Evolutionary conservation across 352 stramenopile species (phyloP), one percentile per base, ranked within the genome.

Genomic region (Phytophthora uliginosa): DNA sequence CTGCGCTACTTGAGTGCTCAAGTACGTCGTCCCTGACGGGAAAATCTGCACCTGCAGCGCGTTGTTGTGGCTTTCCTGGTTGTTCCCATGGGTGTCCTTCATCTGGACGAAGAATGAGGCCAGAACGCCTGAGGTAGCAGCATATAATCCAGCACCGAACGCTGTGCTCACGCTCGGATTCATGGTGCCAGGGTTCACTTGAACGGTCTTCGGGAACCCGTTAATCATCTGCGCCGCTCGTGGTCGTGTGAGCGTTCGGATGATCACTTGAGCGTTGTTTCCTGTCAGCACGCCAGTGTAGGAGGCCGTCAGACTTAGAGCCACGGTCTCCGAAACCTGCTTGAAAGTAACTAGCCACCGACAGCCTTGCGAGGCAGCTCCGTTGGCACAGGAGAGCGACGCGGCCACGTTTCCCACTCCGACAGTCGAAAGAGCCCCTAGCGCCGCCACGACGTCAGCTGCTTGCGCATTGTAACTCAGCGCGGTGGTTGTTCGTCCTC

Each of bases 11-110:
- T 83, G 71, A 0, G 69, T 36, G 1, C 40, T 15, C 12, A 63
- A 24, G n/a, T 81, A 88, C 4, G 68, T 48, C 4, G 76, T 75
- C 4, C 48, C 71, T 3, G 76, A 65, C 0, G 88, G 89, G 36
- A 94, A 91, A 20, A 95, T 68, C 5, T 80, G 57, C 7, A 92
- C 79, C 13, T 81, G 75, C 18, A 68, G 63, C 2, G 57, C 51
- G 51, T 82, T 64, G 1, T 34, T 73, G 48, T 88, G 79, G 8
- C 7, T 70, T 38, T 94, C 83, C 26, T 77, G 76, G 63, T 97
- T 87, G 72, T 95, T 95, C 17, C 90, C 90, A 45, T 94, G 86
- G 0, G 87, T 95, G 57, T 95, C 90, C 51, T 95, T 95, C 64
- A 92, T 83, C 36, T 97, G 90, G 10, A 95, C 79, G 20, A 81